Evolutionary conservation across 1,284 basidiomycete genomes (phyloP).

Genomic region (Apiotrichum brassicae): DNA sequence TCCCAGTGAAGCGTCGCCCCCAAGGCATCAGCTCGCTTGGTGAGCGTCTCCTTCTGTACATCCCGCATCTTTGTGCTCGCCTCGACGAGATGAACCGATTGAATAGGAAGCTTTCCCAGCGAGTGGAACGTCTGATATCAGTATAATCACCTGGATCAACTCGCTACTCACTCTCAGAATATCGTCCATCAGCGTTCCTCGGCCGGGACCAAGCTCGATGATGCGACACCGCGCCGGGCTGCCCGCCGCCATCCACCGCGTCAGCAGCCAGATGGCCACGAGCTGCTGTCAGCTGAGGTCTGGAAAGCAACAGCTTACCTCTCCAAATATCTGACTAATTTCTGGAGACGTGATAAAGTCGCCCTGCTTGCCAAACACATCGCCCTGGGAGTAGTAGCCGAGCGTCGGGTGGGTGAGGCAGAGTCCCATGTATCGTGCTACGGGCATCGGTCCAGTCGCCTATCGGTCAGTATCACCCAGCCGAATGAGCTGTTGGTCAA

Average conservation of each 20-base stretch:
- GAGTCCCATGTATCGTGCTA: conserved; percentile 80
- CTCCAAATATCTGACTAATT: conserved; percentile 93
- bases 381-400: conserved; percentile 77
- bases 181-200: conserved; percentile 87
- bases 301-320: conserved; percentile 53
- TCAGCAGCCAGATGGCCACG: conserved; percentile 76
- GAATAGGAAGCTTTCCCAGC: conserved; percentile 41
- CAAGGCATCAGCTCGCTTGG: conserved; percentile 18
- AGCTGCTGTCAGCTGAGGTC: conserved; percentile 52
- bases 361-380: conserved; percentile 77
- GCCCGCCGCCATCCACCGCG: conserved; percentile 64
- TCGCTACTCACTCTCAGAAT: conserved; percentile 64
- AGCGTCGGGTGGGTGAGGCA: conserved; percentile 78
- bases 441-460: conserved; percentile 79
- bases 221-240: conserved; percentile 58
- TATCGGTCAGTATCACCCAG: conserved; percentile 34
- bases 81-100: conserved; percentile 71
- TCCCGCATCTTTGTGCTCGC: conserved; percentile 63
- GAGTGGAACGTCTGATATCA: conserved; percentile 39
- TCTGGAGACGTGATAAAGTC: conserved; percentile 98
- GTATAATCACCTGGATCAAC: no score
- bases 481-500: not conserved
- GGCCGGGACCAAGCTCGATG: conserved; percentile 89
- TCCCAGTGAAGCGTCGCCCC: conserved; percentile 61
- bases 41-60: conserved; percentile 60